Evolutionary conservation across 106 monocot species (phyloP).

Genomic region (Alisma plantagoaquatica): DNA sequence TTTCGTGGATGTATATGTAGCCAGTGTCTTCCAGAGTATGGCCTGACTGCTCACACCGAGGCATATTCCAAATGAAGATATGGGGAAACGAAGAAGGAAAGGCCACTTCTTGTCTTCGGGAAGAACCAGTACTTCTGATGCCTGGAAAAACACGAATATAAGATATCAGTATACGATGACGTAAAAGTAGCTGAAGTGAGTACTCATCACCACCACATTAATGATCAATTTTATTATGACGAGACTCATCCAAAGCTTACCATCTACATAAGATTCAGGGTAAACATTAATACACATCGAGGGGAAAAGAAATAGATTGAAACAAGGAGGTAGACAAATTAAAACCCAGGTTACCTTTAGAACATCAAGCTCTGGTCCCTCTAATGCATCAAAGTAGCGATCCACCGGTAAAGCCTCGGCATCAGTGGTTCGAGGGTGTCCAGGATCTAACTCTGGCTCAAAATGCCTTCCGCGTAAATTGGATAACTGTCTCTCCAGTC

Average conservation of each 20-base stretch:
- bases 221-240: too few relatives aligned
- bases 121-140: conserved; percentile 15
- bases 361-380: conserved; percentile 68
- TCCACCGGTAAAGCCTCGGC: conserved; percentile 33
- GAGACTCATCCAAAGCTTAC: too few relatives aligned
- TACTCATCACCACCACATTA: too few relatives aligned
- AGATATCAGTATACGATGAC: too few relatives aligned
- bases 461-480: conserved; percentile 28
- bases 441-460: conserved; percentile 5
- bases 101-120: conserved; percentile 28
- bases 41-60: conserved; percentile 24
- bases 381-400: conserved; percentile 69
- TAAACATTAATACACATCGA: too few relatives aligned
- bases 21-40: conserved; percentile 26
- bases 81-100: conserved; percentile 29
- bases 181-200: too few relatives aligned
- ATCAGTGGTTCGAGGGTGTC: conserved; percentile 7
- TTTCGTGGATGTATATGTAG: conserved; percentile 12
- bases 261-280: too few relatives aligned
- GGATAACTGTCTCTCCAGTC: conserved; percentile 27
- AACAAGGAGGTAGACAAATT: neutral
- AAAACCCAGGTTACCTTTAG: conserved; percentile 58
- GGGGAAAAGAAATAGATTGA: too few relatives aligned
- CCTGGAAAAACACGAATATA: neutral
- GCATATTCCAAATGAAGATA: conserved; percentile 29